phyloP scores from a whole-genome alignment of 768 basidiomycete species.

The Lentinula edodes region DNA sequence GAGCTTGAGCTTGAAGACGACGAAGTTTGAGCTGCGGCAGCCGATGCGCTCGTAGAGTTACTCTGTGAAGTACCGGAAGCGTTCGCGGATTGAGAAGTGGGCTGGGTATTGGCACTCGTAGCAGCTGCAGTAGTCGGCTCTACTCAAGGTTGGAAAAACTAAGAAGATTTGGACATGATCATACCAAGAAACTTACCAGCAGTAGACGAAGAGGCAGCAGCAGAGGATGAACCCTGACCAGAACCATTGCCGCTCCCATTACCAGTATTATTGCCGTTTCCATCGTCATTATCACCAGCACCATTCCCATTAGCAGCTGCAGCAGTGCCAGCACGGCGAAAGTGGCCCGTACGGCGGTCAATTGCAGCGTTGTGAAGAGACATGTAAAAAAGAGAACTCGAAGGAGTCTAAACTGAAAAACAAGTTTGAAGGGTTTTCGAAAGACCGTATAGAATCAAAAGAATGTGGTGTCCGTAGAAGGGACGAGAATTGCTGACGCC shows the following conservation, averaged over 20 bases:
- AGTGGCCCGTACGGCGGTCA: neutral
- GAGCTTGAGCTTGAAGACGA: slow-evolving; percentile 1
- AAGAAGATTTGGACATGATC: neutral
- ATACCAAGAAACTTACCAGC: neutral
- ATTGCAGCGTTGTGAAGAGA: neutral
- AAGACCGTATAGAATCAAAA: slow-evolving; percentile 5
- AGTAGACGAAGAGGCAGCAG: neutral
- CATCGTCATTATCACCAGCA: neutral
- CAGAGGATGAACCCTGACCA: neutral
- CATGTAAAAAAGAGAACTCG: neutral
- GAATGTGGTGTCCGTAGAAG: slow-evolving; percentile 2
- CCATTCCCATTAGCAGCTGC: neutral
- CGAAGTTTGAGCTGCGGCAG: neutral
- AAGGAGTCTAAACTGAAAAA: neutral
- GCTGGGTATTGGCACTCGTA: neutral
- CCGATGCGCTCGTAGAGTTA: neutral
- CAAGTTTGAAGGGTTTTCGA: neutral
- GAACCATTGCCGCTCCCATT: neutral
- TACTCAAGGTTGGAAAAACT: neutral
- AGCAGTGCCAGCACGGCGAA: neutral
- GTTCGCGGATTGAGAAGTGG: neutral
- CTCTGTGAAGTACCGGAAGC: neutral
- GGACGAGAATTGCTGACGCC: neutral
- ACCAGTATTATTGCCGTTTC: neutral
- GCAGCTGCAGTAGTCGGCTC: neutral